Evolutionary conservation across 2,329 filamentous ascomycete species (phyloP).

Genomic region (Alternaria infectoria): DNA sequence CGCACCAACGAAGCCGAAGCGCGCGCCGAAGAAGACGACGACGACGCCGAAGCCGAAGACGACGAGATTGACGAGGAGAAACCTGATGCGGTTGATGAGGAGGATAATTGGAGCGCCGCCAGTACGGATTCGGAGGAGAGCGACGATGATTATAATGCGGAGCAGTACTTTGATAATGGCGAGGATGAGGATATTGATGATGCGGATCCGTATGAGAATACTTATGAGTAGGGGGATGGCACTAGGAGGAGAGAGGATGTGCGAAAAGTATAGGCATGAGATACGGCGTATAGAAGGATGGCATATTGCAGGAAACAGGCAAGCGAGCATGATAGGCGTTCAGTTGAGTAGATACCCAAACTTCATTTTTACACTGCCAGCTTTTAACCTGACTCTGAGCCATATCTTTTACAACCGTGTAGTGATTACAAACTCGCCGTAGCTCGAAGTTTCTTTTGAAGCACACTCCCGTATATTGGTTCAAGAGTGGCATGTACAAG

Average conservation of each 20-base stretch:
- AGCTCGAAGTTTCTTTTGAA: background rate
- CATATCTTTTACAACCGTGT: too few species aligned
- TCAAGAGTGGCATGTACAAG: background rate
- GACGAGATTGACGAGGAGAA: slow-evolving; percentile 56
- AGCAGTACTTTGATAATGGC: slow-evolving; percentile 61
- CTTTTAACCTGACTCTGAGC: too few species aligned
- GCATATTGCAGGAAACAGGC: background rate
- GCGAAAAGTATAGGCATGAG: background rate
- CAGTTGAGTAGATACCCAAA: slow-evolving; percentile 26
- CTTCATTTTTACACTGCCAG: background rate
- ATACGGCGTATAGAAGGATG: background rate
- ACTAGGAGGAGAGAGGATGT: background rate
- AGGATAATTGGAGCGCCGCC: slow-evolving; percentile 59
- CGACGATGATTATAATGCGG: slow-evolving; percentile 68
- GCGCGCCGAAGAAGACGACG: slow-evolving; percentile 51
- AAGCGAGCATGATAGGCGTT: slow-evolving; percentile 16
- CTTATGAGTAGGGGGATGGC: slow-evolving; percentile 30
- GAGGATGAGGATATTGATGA: slow-evolving; percentile 57
- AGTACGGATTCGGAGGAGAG: slow-evolving; percentile 70
- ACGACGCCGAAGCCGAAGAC: slow-evolving; percentile 56
- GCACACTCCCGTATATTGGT: too few species aligned
- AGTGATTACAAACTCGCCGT: too few species aligned
- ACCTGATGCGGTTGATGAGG: slow-evolving; percentile 63
- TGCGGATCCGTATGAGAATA: slow-evolving; percentile 44
- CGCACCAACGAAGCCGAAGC: slow-evolving; percentile 53